Evolutionary conservation across 75 land plant species (phyloP).

Genomic region (Pinus albicaulis): DNA sequence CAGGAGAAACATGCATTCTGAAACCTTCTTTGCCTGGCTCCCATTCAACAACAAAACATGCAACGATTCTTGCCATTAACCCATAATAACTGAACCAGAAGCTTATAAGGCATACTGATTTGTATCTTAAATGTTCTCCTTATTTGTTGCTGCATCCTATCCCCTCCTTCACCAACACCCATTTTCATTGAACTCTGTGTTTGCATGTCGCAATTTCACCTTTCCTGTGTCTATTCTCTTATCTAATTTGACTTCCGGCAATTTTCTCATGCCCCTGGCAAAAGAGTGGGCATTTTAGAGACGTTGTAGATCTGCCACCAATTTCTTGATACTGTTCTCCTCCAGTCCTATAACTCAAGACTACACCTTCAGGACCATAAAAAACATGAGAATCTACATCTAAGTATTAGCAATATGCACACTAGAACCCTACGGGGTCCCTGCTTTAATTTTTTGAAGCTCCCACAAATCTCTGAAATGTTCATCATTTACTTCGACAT

Average conservation of each 20-base stretch:
- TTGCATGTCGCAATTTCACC: constrained; percentile 40
- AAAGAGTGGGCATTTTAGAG: constrained; percentile 86
- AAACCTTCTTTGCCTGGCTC: constrained; percentile 86
- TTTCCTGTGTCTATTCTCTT: constrained; percentile 46
- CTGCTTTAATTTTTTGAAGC: constrained; percentile 69
- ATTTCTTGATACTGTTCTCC: constrained; percentile 71
- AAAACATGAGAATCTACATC: constrained; percentile 91
- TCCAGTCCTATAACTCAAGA: constrained; percentile 75
- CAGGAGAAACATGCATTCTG: constrained; percentile 97
- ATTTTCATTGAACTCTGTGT: constrained; percentile 21
- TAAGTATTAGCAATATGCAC: constrained; percentile 86
- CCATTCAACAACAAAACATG: constrained; percentile 99
- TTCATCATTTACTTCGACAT: constrained; percentile 76
- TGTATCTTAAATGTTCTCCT: constrained; percentile 81
- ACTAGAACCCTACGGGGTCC: constrained; percentile 59
- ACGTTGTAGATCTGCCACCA: constrained; percentile 83
- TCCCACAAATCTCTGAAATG: constrained; percentile 91
- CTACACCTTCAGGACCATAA: constrained; percentile 79
- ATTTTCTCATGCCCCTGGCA: constrained; percentile 80
- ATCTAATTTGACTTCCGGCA: constrained; percentile 69
- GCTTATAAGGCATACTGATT: constrained; percentile 94
- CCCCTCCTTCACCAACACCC: constrained; percentile 31
- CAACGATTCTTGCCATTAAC: constrained; percentile 61
- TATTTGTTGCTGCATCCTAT: constrained; percentile 68
- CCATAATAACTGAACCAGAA: constrained; percentile 87